These are phyloP conservation scores for Saccharomyces uvarum DNA, from an alignment of 1,139 yeast genomes.

Conservation along the genomic window DNA sequence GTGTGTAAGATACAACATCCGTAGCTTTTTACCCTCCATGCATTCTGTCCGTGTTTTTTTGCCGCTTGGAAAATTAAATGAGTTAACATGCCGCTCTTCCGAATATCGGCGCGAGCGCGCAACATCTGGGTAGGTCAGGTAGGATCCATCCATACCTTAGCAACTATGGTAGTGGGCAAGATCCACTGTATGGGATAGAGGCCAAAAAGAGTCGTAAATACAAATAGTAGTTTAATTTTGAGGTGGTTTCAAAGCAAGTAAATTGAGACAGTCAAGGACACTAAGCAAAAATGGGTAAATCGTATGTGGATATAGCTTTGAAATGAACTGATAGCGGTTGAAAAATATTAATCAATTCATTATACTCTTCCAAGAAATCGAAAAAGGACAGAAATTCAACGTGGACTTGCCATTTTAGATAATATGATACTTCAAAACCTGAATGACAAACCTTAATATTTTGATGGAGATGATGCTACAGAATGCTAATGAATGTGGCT, in stretches of 20 bases:
- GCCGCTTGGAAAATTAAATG: not conserved
- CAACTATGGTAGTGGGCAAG: not conserved
- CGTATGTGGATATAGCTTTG: slow-evolving; percentile 27
- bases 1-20: not conserved
- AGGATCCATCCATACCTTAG: not conserved
- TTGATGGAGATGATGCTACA: not conserved
- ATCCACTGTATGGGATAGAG: not conserved
- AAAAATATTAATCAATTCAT: not conserved
- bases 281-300: slow-evolving; percentile 36
- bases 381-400: not conserved
- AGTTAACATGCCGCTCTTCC: too few relatives aligned
- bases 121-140: not conserved
- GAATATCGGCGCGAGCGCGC: not conserved
- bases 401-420: not conserved
- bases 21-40: not conserved
- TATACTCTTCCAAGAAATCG: not conserved
- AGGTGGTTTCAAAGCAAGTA: not conserved
- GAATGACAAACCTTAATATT: not conserved
- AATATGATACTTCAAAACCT: not conserved
- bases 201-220: not conserved
- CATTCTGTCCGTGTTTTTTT: not conserved
- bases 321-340: not conserved
- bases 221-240: not conserved
- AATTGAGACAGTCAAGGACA: slow-evolving; percentile 25
- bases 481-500: not conserved